A percentile compares a stretch with the other conserved stretches of the same genome.
Conservation (phyloP, 208 protist species). For the Acanthamoeba castellanii region DNA sequence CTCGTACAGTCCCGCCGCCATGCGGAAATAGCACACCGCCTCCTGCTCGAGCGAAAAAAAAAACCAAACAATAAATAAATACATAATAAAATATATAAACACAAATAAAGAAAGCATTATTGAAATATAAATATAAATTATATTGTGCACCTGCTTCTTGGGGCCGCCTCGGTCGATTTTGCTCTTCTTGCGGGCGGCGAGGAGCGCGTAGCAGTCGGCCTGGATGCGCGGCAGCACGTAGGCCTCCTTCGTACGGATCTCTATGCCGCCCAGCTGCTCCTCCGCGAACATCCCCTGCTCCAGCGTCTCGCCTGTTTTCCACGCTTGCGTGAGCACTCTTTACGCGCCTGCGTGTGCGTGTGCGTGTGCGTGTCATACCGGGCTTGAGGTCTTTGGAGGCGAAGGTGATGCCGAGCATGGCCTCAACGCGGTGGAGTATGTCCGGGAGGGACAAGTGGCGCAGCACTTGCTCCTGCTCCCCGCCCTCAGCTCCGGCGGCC, state of each 20-base stretch:
- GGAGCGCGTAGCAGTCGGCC: slow-evolving; percentile 66
- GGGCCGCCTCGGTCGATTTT: background rate
- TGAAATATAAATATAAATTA: background rate
- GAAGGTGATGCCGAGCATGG: slow-evolving; percentile 27
- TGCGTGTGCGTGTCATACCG: background rate
- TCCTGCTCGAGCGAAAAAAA: background rate
- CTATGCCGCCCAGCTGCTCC: background rate
- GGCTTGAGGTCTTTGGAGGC: background rate
- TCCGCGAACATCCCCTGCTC: background rate
- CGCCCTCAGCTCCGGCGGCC: background rate
- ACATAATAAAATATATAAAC: too few species aligned
- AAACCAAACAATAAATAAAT: background rate
- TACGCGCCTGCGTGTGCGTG: background rate
- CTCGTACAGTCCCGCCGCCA: slow-evolving; percentile 55
- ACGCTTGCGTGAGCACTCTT: background rate
- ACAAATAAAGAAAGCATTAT: too few species aligned
- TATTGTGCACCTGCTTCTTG: background rate
- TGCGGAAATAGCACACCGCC: slow-evolving; percentile 17
- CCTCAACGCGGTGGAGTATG: background rate
- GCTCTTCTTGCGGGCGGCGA: slow-evolving; percentile 51
- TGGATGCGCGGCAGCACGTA: slow-evolving; percentile 65
- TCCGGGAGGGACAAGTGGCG: background rate
- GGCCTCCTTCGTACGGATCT: slow-evolving; percentile 47
- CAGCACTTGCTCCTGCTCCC: background rate
- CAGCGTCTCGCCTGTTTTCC: background rate